Evolutionary conservation across 805 yeast species (phyloP).

Genomic region (Candida morakotiae): DNA sequence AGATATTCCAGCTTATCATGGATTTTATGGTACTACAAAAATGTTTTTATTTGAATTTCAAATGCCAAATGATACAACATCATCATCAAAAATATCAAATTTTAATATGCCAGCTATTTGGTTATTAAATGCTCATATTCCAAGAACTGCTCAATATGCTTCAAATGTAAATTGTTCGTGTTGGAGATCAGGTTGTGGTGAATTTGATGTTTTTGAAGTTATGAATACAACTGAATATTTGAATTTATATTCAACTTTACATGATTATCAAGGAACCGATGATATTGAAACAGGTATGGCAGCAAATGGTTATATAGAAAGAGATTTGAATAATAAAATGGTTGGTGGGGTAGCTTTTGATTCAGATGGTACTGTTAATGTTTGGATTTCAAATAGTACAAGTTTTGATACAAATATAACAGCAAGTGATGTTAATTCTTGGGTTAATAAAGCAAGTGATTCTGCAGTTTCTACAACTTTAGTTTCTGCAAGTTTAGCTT

Average conservation of each 20-base stretch:
- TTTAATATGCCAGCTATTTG: slow-evolving; percentile 75
- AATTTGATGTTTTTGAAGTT: slow-evolving; percentile 72
- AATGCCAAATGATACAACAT: slow-evolving; percentile 55
- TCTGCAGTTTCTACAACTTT: slow-evolving; percentile 3
- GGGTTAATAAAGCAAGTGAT: slow-evolving; percentile 37
- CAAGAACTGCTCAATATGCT: slow-evolving; percentile 72
- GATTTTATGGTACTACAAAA: slow-evolving; percentile 62
- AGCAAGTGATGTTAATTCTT: slow-evolving; percentile 39
- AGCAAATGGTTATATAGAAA: slow-evolving; percentile 50
- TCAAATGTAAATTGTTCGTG: slow-evolving; percentile 61
- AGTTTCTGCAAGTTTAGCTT: slow-evolving; percentile 2
- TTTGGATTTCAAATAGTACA: slow-evolving; percentile 55
- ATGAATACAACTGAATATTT: slow-evolving; percentile 53
- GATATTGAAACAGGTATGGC: slow-evolving; percentile 59
- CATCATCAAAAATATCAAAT: slow-evolving; percentile 21
- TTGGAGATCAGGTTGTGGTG: slow-evolving; percentile 79
- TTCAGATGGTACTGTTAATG: slow-evolving; percentile 54
- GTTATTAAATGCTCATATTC: slow-evolving; percentile 68
- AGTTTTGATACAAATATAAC: slow-evolving; percentile 42
- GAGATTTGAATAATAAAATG: slow-evolving; percentile 52
- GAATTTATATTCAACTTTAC: slow-evolving; percentile 63
- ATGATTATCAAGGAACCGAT: slow-evolving; percentile 71
- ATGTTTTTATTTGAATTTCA: slow-evolving; percentile 70
- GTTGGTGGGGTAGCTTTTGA: slow-evolving; percentile 71
- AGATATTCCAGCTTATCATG: slow-evolving; percentile 75